Evolutionary conservation across 345 rosid genomes (phyloP), one percentile per base, ranked within the genome.

Genomic region (Eutrema yunnanense): DNA sequence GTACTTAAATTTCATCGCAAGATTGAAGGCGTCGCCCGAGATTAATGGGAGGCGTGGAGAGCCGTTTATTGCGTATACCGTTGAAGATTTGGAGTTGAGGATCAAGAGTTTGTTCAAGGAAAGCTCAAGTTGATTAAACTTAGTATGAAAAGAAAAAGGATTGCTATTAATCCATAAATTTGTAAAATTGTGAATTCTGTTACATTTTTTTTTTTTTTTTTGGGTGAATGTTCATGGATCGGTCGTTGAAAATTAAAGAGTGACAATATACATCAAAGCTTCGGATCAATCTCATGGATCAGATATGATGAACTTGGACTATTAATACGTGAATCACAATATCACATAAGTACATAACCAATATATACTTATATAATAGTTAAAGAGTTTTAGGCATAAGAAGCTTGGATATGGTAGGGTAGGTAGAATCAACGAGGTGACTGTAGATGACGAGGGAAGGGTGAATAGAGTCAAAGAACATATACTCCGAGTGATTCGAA

Each of bases 101-200:
- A 81, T 90, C 41, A 83, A 67, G 41, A 81, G 78, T 22, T 74
- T 88, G 80, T 90, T 87, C 69, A 85, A 82, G 73, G 86, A 89
- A 61, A 75, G 67, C 65, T 70, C 65, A 40, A 70, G 32, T 53
- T 76, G 26, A 75, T 68, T 14, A 22, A 38, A 42, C 10, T 48
- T 5, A 7, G 16, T 36, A 58, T 9, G 4, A 44, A 38, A 22
- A n/a, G 11, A 30, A 9, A 4, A 43, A 4, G 0, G 12, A 56
- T 56, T 22, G 8, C 14, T 22, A 16, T 51, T 49, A 50, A 34
- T 51, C 14, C 0, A 59, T 11, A 50, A 59, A 9, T 60, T 4
- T 57, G 62, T 67, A 7, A 34, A 27, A 43, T 42, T 50, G 32
- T 67, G 60, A 38, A 33, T 30, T 29, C 9, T 49, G 60, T 47